Conservation (phyloP, 768 basidiomycete species). For the Trametes sanguinea region DNA sequence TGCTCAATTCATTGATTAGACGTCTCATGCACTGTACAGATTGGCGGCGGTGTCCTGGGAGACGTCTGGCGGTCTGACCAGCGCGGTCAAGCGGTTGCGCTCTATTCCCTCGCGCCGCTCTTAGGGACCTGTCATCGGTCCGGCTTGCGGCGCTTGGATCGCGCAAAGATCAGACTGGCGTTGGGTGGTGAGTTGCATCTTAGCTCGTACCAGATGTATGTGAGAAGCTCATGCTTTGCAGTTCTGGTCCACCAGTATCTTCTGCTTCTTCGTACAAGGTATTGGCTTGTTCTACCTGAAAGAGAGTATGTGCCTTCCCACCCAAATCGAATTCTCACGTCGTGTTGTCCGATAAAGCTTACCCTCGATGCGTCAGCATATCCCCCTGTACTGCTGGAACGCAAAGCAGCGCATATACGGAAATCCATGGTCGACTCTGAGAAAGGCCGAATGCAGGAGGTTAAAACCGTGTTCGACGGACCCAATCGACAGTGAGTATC, state of each 20-base stretch:
- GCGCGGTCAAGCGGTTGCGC: slow-evolving; percentile 63
- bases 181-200: slow-evolving; percentile 50
- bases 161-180: slow-evolving; percentile 67
- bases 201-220: background rate
- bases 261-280: slow-evolving; percentile 53
- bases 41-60: slow-evolving; percentile 66
- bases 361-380: slow-evolving; percentile 25
- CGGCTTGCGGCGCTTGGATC: slow-evolving; percentile 69
- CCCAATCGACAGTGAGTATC: slow-evolving; percentile 39
- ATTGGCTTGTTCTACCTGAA: slow-evolving; percentile 57
- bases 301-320: slow-evolving; percentile 52
- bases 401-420: slow-evolving; percentile 52
- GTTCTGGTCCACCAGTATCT: slow-evolving; percentile 71
- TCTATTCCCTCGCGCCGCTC: slow-evolving; percentile 66
- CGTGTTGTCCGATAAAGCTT: too few relatives aligned
- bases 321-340: too few relatives aligned
- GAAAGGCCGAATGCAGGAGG: slow-evolving; percentile 38
- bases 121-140: slow-evolving; percentile 68
- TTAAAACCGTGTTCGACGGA: slow-evolving; percentile 51
- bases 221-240: background rate
- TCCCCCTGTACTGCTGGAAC: slow-evolving; percentile 42
- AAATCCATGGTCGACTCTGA: slow-evolving; percentile 46
- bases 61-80: slow-evolving; percentile 64
- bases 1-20: too few relatives aligned
- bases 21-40: slow-evolving; percentile 3